Base-by-base conservation (phyloP, 1,139 yeast species). In the Neolecta irregularis region DNA sequence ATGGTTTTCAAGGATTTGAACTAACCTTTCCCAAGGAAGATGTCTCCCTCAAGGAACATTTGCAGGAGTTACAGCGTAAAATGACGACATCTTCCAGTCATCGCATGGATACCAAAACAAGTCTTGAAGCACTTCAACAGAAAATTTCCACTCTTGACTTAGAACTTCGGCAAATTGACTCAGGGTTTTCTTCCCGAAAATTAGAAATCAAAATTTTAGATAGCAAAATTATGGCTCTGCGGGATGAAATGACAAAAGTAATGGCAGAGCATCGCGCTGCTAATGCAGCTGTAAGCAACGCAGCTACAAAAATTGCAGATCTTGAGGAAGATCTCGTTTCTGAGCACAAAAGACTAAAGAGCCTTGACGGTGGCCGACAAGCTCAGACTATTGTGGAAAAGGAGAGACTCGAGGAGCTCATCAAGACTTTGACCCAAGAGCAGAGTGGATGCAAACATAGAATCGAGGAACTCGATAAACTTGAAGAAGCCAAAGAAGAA, bases 401-500 rank as follows among this genome's bases (percentile, higher is more conserved):
- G 21, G 45, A 48, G 0, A 49, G 51, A 35, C 39, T 50, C 2
- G 44, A 44, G 4, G 40, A 42, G n/a, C 51, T 54, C 18, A 48
- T 54, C 5, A 45, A 48, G 6, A 47, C 49, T 4, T 40, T 49
- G 19, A 51, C 48, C n/a, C 44, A 44, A 12, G 33, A 39, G 26
- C 18, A 41, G 26, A 23, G 21, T 7, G 46, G 42, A 26, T 26
- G 45, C 18, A 36, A 39, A 11, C 33, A 33, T 5, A 33, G 44
- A 24, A 26, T 39, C 13, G 45, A 47, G 21, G 44, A 45, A 9
- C 31, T 41, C 5, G 36, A 39, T 8, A 33, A 34, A 5, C 47
- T 35, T 45, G 57, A 48, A 34, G 43, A 44, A 6, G 50, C 56
- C 34, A 51, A 55, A 18, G 42, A 49, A 21, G 39, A 42, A 6